phyloP scores from a whole-genome alignment of 208 protist genomes.

The Strigomonas oncopelti region DNA sequence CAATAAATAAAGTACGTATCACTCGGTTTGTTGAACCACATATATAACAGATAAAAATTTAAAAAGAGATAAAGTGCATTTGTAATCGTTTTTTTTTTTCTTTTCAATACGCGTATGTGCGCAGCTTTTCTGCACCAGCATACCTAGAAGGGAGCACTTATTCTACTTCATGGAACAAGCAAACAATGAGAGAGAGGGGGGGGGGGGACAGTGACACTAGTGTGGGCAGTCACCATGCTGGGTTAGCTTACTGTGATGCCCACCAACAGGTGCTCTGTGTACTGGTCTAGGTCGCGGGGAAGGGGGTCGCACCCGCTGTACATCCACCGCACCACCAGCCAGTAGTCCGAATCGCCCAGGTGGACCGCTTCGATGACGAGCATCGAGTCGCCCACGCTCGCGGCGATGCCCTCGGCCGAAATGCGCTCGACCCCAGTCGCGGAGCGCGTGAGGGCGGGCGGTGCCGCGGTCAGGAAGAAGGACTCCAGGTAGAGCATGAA shows the following conservation, averaged over 20 bases:
- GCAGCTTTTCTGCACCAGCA: not conserved
- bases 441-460: conserved; percentile 13
- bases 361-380: conserved; percentile 39
- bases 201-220: conserved; percentile 13
- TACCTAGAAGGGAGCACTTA: not conserved
- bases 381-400: conserved; percentile 19
- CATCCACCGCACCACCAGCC: conserved; percentile 48
- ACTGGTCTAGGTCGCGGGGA: conserved; percentile 36
- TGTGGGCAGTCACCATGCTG: not conserved
- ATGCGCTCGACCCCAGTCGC: conserved; percentile 24
- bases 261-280: conserved; percentile 32
- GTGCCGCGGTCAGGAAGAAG: conserved; percentile 27
- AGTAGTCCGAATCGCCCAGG: conserved; percentile 17
- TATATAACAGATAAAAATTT: not conserved
- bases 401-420: conserved; percentile 30
- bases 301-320: conserved; percentile 23
- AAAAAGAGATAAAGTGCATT: not conserved
- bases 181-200: not conserved
- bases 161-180: not conserved
- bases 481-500: conserved; percentile 27
- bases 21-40: not conserved
- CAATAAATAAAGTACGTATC: not conserved
- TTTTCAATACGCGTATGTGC: not conserved
- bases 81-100: not conserved
- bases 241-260: not conserved